Evolutionary conservation across 345 rosid species (phyloP).

Genomic region (Kernera saxatilis): DNA sequence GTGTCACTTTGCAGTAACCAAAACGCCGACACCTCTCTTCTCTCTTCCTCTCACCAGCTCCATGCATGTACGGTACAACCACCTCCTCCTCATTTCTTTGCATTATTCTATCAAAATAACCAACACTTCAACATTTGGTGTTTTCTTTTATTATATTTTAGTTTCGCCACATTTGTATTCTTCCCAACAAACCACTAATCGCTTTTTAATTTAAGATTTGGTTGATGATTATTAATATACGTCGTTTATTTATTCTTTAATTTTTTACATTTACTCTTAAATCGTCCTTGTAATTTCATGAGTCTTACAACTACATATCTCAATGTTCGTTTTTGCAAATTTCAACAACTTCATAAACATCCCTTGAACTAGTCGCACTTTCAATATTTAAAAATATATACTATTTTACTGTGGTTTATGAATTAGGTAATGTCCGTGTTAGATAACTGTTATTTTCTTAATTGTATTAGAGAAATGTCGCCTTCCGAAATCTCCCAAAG

Average conservation of each 20-base stretch:
- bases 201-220: neutral
- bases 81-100: slow-evolving; percentile 23
- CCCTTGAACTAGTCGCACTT: neutral
- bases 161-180: slow-evolving; percentile 4
- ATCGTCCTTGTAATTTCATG: neutral
- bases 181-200: slow-evolving; percentile 16
- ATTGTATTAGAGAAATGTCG: slow-evolving; percentile 5
- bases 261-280: neutral
- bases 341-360: neutral
- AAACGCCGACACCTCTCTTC: slow-evolving; percentile 21
- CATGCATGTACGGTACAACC: slow-evolving; percentile 32
- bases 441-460: neutral
- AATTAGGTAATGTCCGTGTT: neutral
- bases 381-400: neutral
- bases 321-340: neutral
- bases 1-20: slow-evolving; percentile 46
- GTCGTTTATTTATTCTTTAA: neutral
- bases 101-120: neutral
- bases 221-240: neutral
- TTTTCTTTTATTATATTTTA: neutral
- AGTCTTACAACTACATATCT: neutral
- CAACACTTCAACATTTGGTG: neutral
- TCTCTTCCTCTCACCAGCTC: slow-evolving; percentile 34
- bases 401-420: neutral
- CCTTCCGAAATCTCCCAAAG: neutral